Evolutionary conservation across 1,284 basidiomycete genomes (phyloP).

Genomic region (Cystobasidiaceae sp.): DNA sequence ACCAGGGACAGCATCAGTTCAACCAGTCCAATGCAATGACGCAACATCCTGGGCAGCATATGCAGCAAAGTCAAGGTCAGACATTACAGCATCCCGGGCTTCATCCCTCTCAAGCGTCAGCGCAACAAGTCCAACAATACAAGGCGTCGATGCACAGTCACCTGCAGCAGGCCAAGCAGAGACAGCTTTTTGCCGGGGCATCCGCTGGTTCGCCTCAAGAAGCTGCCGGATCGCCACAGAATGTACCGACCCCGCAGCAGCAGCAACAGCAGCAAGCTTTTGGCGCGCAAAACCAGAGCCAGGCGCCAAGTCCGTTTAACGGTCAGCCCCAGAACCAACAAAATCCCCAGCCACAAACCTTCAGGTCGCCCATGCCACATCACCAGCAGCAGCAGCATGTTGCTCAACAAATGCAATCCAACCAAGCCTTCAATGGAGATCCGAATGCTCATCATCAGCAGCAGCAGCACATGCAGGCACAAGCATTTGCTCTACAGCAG

Average conservation of each 20-base stretch:
- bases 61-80: neutral
- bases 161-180: neutral
- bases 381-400: neutral
- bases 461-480: neutral
- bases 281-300: neutral
- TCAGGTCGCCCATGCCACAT: neutral
- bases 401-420: neutral
- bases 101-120: neutral
- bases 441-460: neutral
- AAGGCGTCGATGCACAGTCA: constrained; percentile 11
- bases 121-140: constrained; percentile 1
- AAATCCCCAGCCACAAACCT: constrained; percentile 8
- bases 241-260: neutral
- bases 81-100: neutral
- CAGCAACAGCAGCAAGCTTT: neutral
- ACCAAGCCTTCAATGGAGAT: neutral
- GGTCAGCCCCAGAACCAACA: constrained; percentile 9
- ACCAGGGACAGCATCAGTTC: neutral
- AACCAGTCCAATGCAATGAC: neutral
- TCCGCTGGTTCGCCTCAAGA: neutral
- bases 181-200: neutral
- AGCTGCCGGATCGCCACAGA: neutral
- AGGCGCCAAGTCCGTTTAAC: neutral
- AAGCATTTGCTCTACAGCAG: neutral
- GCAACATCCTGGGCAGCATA: neutral